Evolutionary conservation across 208 protist species (phyloP).

Genomic region (Crithidia expoeki): DNA sequence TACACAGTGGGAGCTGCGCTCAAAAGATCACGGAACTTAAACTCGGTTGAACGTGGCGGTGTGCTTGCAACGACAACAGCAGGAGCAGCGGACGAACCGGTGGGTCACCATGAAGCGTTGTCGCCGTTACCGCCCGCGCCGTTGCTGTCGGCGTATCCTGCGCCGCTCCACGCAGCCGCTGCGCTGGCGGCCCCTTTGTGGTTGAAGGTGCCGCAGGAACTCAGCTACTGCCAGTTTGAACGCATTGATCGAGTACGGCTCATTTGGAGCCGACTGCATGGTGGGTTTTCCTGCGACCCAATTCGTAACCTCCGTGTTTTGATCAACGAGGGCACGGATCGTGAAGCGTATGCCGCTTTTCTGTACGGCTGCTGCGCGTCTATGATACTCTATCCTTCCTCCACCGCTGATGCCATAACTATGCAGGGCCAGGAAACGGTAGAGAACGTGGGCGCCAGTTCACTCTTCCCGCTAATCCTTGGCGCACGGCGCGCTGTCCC

Average conservation of each 20-base stretch:
- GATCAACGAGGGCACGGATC: conserved; percentile 58
- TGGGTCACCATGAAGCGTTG: not conserved
- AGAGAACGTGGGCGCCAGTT: not conserved
- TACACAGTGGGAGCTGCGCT: not conserved
- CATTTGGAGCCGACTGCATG: conserved; percentile 39
- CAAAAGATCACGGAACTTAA: not conserved
- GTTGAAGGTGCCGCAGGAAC: conserved; percentile 8
- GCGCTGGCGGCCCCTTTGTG: not conserved
- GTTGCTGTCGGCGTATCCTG: no score
- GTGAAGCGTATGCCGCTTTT: conserved; percentile 70
- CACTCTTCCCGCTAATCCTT: conserved; percentile 2
- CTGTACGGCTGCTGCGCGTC: conserved; percentile 60
- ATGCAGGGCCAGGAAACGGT: not conserved
- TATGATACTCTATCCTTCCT: conserved; percentile 36
- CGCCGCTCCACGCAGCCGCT: no score
- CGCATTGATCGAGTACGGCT: conserved; percentile 19
- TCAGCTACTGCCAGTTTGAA: conserved; percentile 25
- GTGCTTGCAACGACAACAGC: not conserved
- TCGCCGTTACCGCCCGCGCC: no score
- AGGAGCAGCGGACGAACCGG: not conserved
- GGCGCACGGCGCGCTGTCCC: conserved; percentile 37
- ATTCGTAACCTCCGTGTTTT: conserved; percentile 50
- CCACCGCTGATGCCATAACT: not conserved
- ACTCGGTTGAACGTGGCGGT: not conserved
- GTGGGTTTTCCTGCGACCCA: conserved; percentile 49